Evolutionary conservation across 148 eudicot species (phyloP), one percentile per base, ranked within the genome.

Genomic region (Fallopia convolvulus): DNA sequence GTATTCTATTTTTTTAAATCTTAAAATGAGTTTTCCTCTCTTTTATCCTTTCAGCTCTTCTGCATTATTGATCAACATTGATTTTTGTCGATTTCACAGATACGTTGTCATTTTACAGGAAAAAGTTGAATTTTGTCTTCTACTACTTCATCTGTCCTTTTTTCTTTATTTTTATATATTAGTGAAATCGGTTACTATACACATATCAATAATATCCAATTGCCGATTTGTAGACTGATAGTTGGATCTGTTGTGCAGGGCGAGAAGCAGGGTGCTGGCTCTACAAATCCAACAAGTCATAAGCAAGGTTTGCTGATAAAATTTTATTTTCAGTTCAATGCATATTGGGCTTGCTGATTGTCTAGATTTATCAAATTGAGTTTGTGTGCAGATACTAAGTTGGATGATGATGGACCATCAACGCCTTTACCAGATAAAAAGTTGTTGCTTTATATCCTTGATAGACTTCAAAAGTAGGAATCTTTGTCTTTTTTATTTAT

Each of bases 371-470:
- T 76, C 65, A 15, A 36, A 42, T 74, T 49, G 42, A 13, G 68
- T 10, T 4, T 55, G 18, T 81, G 81, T 82, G 73, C 83, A 86
- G 89, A 52, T 50, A 74, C 79, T 55, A 71, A 73, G 55, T 21
- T 70, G 47, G 89, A 82, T 55, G 70, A 82, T 55, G 70, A 77
- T 81, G 87, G 84, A 82, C 84, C 81, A 75, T 77, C 78, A 56
- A 86, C 87, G 26, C 84, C 83, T 77, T 84, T 86, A 77, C 89
- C 89, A 0, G 87, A 86, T 86, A 83, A 86, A 81, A 86, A 84
- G 80, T 81, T 86, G 76, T 82, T 86, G 83, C 84, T 86, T 81
- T 86, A 84, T 78, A 81, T 86, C 75, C 82, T 86, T 70, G 87
- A 86, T 60, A 82, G 87, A 79, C 87, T 86, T 80, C 89, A 86